phyloP scores from a whole-genome alignment of 1,139 yeast species.

The Debaryomycetaceae sp. region DNA sequence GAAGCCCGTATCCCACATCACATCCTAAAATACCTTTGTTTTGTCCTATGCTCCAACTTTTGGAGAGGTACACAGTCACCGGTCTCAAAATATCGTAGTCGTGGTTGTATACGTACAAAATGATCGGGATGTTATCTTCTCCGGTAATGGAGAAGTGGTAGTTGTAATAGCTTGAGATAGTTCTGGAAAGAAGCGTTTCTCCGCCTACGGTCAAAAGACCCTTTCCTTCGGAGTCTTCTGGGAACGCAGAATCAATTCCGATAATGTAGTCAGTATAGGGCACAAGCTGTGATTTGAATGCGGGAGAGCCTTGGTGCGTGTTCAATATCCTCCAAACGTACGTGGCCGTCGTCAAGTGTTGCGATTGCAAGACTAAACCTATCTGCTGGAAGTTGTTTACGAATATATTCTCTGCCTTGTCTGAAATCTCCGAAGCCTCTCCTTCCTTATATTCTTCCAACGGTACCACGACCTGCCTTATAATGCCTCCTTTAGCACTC shows the following conservation, averaged over 20 bases:
- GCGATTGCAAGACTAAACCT: constrained; percentile 73
- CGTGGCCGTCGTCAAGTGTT: constrained; percentile 72
- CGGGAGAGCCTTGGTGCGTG: constrained; percentile 78
- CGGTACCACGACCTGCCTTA: constrained; percentile 50
- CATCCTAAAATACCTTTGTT: constrained; percentile 81
- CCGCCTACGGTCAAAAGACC: constrained; percentile 78
- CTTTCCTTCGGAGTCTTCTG: constrained; percentile 52
- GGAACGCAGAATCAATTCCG: constrained; percentile 66
- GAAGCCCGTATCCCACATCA: constrained; percentile 88
- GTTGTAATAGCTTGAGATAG: constrained; percentile 57
- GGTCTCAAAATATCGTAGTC: constrained; percentile 85
- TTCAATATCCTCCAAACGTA: constrained; percentile 85
- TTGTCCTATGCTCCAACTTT: constrained; percentile 49
- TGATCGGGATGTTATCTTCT: constrained; percentile 38
- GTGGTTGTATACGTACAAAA: constrained; percentile 82
- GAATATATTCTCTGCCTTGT: constrained; percentile 14
- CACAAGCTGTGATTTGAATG: constrained; percentile 75
- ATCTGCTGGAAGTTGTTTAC: constrained; percentile 30
- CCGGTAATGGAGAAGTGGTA: constrained; percentile 38
- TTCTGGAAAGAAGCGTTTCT: constrained; percentile 70
- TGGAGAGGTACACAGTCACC: constrained; percentile 60
- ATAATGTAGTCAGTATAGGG: constrained; percentile 88
- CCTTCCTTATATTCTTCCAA: constrained; percentile 21
- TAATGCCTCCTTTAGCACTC: constrained; percentile 84
- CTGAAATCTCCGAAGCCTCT: constrained; percentile 7